Evolutionary conservation across 495 filamentous ascomycete species (phyloP).

Genomic region (Talaromyces borbonicus): DNA sequence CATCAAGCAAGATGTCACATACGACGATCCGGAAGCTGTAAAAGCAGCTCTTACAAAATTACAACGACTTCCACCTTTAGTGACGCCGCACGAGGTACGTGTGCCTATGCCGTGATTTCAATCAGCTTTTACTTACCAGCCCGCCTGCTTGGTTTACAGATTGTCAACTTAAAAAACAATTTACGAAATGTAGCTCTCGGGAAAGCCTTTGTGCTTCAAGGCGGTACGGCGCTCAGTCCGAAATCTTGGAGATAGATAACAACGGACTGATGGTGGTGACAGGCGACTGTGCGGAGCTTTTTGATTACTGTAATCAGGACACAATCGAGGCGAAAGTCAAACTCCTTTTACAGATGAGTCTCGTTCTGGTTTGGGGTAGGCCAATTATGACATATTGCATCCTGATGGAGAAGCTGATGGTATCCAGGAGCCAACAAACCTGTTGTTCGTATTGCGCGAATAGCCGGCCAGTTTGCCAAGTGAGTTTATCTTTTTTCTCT

Average conservation of each 20-base stretch:
- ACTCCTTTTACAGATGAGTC: constrained; percentile 87
- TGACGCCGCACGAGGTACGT: constrained; percentile 71
- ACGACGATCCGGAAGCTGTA: constrained; percentile 57
- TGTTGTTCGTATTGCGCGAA: constrained; percentile 87
- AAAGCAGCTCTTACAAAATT: constrained; percentile 60
- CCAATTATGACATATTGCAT: background rate
- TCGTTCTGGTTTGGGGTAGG: constrained; percentile 79
- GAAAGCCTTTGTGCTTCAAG: constrained; percentile 90
- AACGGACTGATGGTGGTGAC: background rate
- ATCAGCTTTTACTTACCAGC: background rate
- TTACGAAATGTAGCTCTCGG: constrained; percentile 82
- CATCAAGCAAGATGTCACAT: constrained; percentile 82
- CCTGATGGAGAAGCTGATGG: constrained; percentile 1
- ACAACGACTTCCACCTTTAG: constrained; percentile 71
- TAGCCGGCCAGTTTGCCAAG: constrained; percentile 97
- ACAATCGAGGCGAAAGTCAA: constrained; percentile 96
- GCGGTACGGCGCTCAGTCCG: constrained; percentile 36
- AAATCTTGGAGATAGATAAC: background rate
- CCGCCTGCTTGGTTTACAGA: constrained; percentile 36
- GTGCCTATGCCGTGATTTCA: background rate
- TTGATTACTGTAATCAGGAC: constrained; percentile 85
- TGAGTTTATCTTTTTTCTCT: constrained; percentile 9
- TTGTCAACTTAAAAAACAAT: constrained; percentile 62
- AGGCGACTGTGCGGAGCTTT: constrained; percentile 92
- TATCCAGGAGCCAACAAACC: constrained; percentile 63